Evolutionary conservation across 305 asterid genomes (phyloP).

Genomic region (Withania somnifera): DNA sequence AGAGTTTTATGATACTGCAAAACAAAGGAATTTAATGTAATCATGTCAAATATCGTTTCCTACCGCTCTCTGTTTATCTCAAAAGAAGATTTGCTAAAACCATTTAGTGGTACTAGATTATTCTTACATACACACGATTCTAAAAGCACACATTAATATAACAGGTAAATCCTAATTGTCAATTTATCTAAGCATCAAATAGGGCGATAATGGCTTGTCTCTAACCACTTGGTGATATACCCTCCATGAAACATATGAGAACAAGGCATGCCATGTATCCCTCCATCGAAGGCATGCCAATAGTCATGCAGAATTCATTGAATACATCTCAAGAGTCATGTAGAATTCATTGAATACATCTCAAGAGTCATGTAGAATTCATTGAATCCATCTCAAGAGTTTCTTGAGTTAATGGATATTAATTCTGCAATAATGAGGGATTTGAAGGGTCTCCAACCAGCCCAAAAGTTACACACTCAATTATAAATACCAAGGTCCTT

Average conservation of each 20-base stretch:
- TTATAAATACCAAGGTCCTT: no score
- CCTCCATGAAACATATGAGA: conserved; percentile 1
- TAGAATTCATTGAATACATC: neutral
- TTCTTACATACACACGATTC: neutral
- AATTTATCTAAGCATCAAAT: neutral
- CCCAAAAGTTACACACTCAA: no score
- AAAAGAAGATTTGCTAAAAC: neutral
- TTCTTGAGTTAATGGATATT: no score
- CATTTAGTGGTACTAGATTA: neutral
- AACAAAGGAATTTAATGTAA: no score
- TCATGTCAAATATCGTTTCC: neutral
- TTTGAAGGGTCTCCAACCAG: no score
- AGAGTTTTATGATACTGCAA: neutral
- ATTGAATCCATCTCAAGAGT: neutral
- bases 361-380: neutral
- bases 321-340: neutral
- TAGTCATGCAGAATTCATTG: neutral
- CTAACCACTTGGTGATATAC: neutral
- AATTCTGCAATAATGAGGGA: no score
- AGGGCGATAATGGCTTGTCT: neutral
- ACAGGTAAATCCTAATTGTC: neutral
- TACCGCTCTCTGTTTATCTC: neutral
- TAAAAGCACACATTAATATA: neutral
- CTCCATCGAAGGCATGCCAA: neutral
- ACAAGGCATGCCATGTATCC: neutral